Percentiles rank a stretch among this genome's conserved stretches.
Conservation (phyloP, 2,329 filamentous ascomycete genomes). For the Pseudogymnoascus sp. region DNA sequence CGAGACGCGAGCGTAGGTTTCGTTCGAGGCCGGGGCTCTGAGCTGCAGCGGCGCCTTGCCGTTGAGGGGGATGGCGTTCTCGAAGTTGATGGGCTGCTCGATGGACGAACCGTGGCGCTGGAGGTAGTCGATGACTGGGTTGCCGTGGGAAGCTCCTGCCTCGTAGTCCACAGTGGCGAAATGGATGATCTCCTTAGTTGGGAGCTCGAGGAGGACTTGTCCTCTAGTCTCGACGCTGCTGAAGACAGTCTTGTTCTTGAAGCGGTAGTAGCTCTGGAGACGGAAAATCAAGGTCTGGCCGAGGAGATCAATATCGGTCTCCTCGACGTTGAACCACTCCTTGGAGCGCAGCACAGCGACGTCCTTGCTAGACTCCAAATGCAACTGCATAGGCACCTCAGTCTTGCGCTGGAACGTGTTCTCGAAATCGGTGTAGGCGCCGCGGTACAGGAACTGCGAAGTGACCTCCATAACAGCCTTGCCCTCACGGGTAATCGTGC, state of each 20-base stretch:
- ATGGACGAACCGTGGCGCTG: slow-evolving; percentile 84
- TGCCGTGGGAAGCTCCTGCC: slow-evolving; percentile 82
- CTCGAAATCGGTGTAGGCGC: slow-evolving; percentile 84
- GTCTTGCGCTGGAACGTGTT: slow-evolving; percentile 98
- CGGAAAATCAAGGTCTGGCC: slow-evolving; percentile 95
- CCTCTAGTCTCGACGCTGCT: slow-evolving; percentile 86
- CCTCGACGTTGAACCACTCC: slow-evolving; percentile 90
- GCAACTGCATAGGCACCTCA: slow-evolving; percentile 89
- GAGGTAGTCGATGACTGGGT: slow-evolving; percentile 94
- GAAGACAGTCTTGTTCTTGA: slow-evolving; percentile 91
- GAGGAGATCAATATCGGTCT: slow-evolving; percentile 76
- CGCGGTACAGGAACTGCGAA: slow-evolving; percentile 95
- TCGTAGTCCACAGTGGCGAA: slow-evolving; percentile 96
- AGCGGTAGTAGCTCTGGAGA: slow-evolving; percentile 80
- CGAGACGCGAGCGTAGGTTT: slow-evolving; percentile 94
- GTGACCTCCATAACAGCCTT: slow-evolving; percentile 95
- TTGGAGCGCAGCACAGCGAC: slow-evolving; percentile 91
- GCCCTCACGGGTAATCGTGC: slow-evolving; percentile 79
- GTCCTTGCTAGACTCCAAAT: slow-evolving; percentile 80
- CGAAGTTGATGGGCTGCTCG: slow-evolving; percentile 93
- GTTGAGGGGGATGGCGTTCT: slow-evolving; percentile 91
- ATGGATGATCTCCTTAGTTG: slow-evolving; percentile 94
- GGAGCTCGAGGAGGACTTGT: slow-evolving; percentile 86
- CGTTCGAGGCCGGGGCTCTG: slow-evolving; percentile 89
- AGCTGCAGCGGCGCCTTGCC: slow-evolving; percentile 83